Evolutionary conservation across 2,329 filamentous ascomycete species (phyloP).

Genomic region (Monosporascus sp.): DNA sequence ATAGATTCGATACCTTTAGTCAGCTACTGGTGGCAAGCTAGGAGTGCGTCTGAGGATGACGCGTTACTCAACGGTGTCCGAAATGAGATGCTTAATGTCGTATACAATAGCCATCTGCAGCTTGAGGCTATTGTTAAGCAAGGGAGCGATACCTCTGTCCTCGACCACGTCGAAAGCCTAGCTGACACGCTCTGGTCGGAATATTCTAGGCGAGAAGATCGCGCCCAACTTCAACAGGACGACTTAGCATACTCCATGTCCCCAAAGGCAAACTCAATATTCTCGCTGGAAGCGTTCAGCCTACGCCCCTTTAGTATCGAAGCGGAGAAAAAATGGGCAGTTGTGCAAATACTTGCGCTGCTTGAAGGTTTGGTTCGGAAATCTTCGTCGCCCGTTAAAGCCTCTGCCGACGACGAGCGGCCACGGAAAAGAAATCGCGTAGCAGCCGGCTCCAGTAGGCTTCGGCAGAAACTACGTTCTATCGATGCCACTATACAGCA

Average conservation of each 20-base stretch:
- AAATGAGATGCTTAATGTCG: slow-evolving; percentile 70
- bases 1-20: slow-evolving; percentile 64
- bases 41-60: slow-evolving; percentile 52
- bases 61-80: slow-evolving; percentile 59
- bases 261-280: slow-evolving; percentile 37
- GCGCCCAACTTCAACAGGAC: slow-evolving; percentile 70
- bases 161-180: slow-evolving; percentile 56
- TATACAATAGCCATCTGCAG: slow-evolving; percentile 62
- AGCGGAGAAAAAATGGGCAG: slow-evolving; percentile 55
- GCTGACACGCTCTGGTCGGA: slow-evolving; percentile 69
- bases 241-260: slow-evolving; percentile 59
- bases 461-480: slow-evolving; percentile 45
- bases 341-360: slow-evolving; percentile 53
- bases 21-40: slow-evolving; percentile 71
- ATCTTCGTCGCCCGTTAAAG: slow-evolving; percentile 15
- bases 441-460: slow-evolving; percentile 36
- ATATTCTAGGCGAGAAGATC: slow-evolving; percentile 66
- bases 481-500: slow-evolving; percentile 38
- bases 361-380: slow-evolving; percentile 45
- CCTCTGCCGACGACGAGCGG: slow-evolving; percentile 33
- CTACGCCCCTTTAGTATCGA: slow-evolving; percentile 48
- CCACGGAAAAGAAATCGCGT: slow-evolving; percentile 48
- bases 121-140: slow-evolving; percentile 52
- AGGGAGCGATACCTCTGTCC: slow-evolving; percentile 32
- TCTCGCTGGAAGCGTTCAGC: slow-evolving; percentile 45